Percentiles rank a stretch among this genome's conserved stretches.
Conservation (phyloP, 1,284 basidiomycete species). For the Boletellus deceptivus region DNA sequence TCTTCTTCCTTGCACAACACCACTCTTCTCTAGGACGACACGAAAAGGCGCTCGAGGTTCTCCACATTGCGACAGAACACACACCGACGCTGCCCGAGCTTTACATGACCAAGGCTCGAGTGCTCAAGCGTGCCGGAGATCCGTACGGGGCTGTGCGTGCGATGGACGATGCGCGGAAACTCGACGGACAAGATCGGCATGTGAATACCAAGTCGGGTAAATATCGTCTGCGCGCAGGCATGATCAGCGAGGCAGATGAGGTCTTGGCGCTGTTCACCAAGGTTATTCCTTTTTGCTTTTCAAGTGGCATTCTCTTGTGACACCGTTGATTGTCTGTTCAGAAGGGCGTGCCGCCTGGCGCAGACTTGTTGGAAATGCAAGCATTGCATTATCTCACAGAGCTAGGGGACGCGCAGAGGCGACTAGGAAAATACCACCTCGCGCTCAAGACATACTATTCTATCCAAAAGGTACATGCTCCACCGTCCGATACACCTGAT, state of each 20-base stretch:
- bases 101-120: conserved; percentile 79
- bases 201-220: conserved; percentile 94
- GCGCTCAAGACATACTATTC: conserved; percentile 88
- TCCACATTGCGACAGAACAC: conserved; percentile 72
- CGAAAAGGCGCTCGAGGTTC: conserved; percentile 60
- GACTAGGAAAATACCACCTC: conserved; percentile 67
- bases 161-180: conserved; percentile 79
- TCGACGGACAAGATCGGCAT: conserved; percentile 96
- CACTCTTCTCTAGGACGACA: conserved; percentile 66
- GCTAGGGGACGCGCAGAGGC: conserved; percentile 72
- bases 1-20: conserved; percentile 95
- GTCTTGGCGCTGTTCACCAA: conserved; percentile 87
- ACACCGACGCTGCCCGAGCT: conserved; percentile 95
- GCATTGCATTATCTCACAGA: conserved; percentile 87
- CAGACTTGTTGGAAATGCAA: conserved; percentile 96
- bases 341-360: conserved; percentile 83
- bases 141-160: conserved; percentile 69
- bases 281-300: conserved; percentile 40
- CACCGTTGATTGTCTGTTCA: conserved; percentile 31
- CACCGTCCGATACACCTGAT: conserved; percentile 9
- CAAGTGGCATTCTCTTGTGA: background rate
- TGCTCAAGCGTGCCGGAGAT: conserved; percentile 89
- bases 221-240: conserved; percentile 82
- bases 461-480: conserved; percentile 61
- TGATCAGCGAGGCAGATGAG: conserved; percentile 71